These are phyloP conservation scores for Diplogelasinospora grovesii DNA, from an alignment of 495 filamentous ascomycete genomes.

Conservation along the genomic window DNA sequence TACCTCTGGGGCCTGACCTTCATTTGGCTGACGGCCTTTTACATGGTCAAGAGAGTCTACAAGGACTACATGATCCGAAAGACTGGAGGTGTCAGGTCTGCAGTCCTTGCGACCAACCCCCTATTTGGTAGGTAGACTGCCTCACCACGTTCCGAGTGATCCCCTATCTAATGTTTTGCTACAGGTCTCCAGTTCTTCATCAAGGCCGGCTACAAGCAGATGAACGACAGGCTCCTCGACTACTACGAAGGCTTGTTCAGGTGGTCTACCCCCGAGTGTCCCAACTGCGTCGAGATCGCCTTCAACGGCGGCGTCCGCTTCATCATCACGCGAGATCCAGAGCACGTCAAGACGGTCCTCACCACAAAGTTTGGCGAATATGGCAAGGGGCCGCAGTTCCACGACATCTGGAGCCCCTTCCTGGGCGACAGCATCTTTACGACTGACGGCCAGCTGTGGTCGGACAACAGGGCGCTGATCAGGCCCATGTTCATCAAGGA, in stretches of 20 bases:
- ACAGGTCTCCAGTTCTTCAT: constrained; percentile 15
- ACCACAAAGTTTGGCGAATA: constrained; percentile 50
- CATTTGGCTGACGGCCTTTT: constrained; percentile 8
- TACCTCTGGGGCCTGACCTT: constrained; percentile 8
- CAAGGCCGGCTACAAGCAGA: constrained; percentile 16
- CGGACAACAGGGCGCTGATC: constrained; percentile 45
- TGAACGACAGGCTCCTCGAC: constrained; percentile 28
- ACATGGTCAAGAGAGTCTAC: constrained; percentile 2
- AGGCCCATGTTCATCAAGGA: constrained; percentile 54
- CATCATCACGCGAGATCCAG: constrained; percentile 47
- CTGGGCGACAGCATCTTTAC: constrained; percentile 55
- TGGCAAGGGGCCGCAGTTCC: constrained; percentile 48
- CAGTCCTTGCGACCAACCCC: constrained; percentile 19
- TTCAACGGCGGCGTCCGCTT: constrained; percentile 29
- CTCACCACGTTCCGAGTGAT: neutral
- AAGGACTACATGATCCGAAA: constrained; percentile 17
- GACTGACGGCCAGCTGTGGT: constrained; percentile 50
- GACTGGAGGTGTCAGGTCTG: constrained; percentile 13
- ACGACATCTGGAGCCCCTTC: constrained; percentile 46
- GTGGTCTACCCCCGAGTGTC: constrained; percentile 26
- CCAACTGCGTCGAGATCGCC: constrained; percentile 32
- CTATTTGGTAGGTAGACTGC: constrained; percentile 10
- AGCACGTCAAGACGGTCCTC: constrained; percentile 52
- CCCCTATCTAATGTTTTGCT: neutral
- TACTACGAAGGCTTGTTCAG: constrained; percentile 24